Evolutionary conservation across 2,329 filamentous ascomycete species (phyloP).

Genomic region (Diaporthe sp.): DNA sequence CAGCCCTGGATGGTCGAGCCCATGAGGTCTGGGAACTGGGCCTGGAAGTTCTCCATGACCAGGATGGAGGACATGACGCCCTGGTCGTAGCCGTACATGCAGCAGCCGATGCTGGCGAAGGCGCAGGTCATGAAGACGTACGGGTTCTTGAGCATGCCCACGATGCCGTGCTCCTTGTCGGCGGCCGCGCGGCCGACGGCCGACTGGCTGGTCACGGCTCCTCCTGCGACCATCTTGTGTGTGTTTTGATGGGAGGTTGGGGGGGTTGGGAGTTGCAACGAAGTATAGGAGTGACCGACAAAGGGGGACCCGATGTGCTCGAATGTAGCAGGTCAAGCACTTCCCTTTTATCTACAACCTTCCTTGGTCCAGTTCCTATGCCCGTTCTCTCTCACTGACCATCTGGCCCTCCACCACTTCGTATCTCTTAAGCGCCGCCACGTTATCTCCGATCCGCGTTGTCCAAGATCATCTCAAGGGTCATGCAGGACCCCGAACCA

Average conservation of each 20-base stretch:
- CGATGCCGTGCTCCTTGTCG: constrained; percentile 54
- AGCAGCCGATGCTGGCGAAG: constrained; percentile 39
- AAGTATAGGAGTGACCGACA: not conserved
- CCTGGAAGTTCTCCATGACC: constrained; percentile 49
- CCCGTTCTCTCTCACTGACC: not conserved
- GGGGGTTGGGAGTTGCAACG: not conserved
- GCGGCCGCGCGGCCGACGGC: constrained; percentile 55
- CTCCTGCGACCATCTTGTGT: constrained; percentile 36
- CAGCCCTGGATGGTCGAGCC: constrained; percentile 51
- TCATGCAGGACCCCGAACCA: not conserved
- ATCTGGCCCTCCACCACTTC: not conserved
- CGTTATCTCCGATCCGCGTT: not conserved
- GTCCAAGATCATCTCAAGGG: not conserved
- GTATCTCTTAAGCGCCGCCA: not conserved
- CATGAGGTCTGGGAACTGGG: constrained; percentile 46
- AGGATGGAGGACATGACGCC: constrained; percentile 71
- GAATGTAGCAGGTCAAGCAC: not conserved
- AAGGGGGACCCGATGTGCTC: not conserved
- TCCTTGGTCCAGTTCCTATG: not conserved
- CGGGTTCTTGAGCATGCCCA: constrained; percentile 56
- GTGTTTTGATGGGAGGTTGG: not conserved
- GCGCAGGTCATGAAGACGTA: constrained; percentile 54
- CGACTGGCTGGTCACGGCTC: constrained; percentile 49
- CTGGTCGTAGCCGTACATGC: constrained; percentile 69
- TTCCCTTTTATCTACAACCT: constrained; percentile 6